phyloP scores from a whole-genome alignment of 345 rosid species.

The Corchorus capsularis region DNA sequence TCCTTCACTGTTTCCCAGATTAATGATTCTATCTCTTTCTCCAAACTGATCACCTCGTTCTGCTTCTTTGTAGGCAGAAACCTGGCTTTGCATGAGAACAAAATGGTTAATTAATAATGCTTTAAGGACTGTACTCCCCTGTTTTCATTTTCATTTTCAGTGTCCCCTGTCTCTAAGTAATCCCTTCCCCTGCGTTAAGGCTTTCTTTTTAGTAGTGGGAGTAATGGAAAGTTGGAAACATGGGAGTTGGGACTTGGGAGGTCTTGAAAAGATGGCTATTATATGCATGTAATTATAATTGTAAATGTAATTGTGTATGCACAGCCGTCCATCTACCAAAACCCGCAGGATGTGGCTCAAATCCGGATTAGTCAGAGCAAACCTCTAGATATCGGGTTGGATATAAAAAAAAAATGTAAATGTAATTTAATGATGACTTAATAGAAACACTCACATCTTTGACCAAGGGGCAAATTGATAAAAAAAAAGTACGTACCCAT shows the following conservation, averaged over 20 bases:
- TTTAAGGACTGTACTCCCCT: background rate
- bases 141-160: too few relatives aligned
- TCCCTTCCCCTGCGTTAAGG: background rate
- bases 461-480: background rate
- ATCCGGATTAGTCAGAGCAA: too few relatives aligned
- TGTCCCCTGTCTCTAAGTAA: too few relatives aligned
- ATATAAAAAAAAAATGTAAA: too few relatives aligned
- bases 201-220: background rate
- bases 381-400: too few relatives aligned
- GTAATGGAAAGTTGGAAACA: background rate
- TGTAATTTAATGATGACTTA: background rate
- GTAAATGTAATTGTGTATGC: too few relatives aligned
- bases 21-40: slow-evolving; percentile 59
- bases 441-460: background rate
- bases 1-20: slow-evolving; percentile 75
- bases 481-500: slow-evolving; percentile 18
- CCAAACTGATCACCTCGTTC: slow-evolving; percentile 43
- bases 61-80: slow-evolving; percentile 43
- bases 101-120: background rate
- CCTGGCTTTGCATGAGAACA: slow-evolving; percentile 12
- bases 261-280: background rate
- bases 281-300: background rate
- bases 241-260: background rate
- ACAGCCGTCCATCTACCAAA: too few relatives aligned
- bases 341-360: too few relatives aligned